A percentile compares a stretch with the other conserved stretches of the same genome.
phyloP scores from a whole-genome alignment of 306 rosid genomes.

The Glycine tomentella region DNA sequence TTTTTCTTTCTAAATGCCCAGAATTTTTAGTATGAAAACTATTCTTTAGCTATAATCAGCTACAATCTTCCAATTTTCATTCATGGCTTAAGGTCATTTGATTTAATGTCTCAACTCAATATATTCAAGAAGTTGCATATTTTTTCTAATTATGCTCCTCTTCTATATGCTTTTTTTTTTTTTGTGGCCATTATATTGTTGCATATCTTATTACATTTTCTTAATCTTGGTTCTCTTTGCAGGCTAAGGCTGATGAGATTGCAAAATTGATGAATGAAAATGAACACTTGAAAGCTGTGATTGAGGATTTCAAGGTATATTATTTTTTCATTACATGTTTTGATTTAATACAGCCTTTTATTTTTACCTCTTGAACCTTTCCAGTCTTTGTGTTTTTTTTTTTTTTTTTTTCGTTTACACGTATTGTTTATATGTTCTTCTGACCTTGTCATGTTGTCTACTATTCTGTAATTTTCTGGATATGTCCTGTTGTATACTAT shows the following conservation, averaged over 20 bases:
- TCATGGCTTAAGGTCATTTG: constrained; percentile 7
- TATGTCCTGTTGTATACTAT: neutral
- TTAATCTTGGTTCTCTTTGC: constrained; percentile 44
- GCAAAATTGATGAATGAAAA: constrained; percentile 96
- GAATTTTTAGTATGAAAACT: constrained; percentile 22
- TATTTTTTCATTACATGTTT: constrained; percentile 29
- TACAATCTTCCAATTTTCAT: constrained; percentile 15
- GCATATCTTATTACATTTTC: constrained; percentile 27
- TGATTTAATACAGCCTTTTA: constrained; percentile 18
- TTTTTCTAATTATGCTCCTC: constrained; percentile 36
- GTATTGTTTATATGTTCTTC: constrained; percentile 16
- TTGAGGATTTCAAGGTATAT: constrained; percentile 86
- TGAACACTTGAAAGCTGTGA: constrained; percentile 76
- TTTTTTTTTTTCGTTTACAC: too few relatives aligned
- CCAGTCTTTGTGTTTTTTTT: constrained; percentile 3
- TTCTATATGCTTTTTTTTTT: constrained; percentile 10
- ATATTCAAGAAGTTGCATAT: constrained; percentile 33
- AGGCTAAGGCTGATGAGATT: constrained; percentile 99
- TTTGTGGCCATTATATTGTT: constrained; percentile 34
- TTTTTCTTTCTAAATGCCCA: constrained; percentile 25
- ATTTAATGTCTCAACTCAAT: constrained; percentile 15
- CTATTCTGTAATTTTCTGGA: neutral
- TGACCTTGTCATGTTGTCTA: constrained; percentile 22
- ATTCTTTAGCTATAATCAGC: constrained; percentile 23
- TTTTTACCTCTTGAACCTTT: constrained; percentile 27